A percentile compares a stretch with the other conserved stretches of the same genome.
These are phyloP conservation scores for Begonia fuchsioides DNA, from an alignment of 306 rosid genomes.

Conservation along the genomic window DNA sequence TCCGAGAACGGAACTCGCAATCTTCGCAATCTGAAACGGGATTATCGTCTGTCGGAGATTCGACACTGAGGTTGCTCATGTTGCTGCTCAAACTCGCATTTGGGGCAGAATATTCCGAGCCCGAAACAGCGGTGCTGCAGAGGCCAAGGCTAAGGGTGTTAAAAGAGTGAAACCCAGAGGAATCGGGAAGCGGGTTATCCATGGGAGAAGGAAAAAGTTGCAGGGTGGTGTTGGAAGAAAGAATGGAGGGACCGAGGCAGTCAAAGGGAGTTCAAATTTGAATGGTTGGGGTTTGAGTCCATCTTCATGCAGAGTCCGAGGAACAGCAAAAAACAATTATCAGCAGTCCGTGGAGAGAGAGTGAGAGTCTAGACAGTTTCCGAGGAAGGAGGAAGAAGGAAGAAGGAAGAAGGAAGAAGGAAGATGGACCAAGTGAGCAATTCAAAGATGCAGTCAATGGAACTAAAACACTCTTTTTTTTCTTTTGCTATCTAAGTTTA, in stretches of 20 bases:
- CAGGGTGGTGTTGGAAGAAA: constrained; percentile 11
- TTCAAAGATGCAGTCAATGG: neutral
- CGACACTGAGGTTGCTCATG: constrained; percentile 15
- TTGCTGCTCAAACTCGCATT: constrained; percentile 18
- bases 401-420: too few species aligned
- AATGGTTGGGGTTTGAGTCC: constrained; percentile 27
- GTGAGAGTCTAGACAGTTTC: constrained; percentile 11
- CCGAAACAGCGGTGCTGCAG: constrained; percentile 19
- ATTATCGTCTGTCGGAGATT: constrained; percentile 11
- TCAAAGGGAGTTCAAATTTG: constrained; percentile 43
- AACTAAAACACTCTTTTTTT: neutral
- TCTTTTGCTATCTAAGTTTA: too few species aligned
- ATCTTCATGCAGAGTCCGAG: constrained; percentile 25
- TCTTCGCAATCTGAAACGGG: constrained; percentile 10
- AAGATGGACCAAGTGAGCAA: constrained; percentile 19
- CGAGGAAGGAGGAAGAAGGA: too few species aligned
- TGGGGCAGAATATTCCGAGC: constrained; percentile 11
- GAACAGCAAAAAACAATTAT: constrained; percentile 23
- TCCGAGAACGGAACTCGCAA: constrained; percentile 13
- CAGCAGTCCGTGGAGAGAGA: constrained; percentile 8
- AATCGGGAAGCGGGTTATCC: constrained; percentile 1
- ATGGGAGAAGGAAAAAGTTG: neutral
- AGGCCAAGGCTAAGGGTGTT: constrained; percentile 22
- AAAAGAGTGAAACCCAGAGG: constrained; percentile 7
- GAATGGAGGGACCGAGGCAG: constrained; percentile 37